These are phyloP conservation scores for Stropharia rugosoannulata DNA, from an alignment of 768 basidiomycete species.

Conservation along the genomic window DNA sequence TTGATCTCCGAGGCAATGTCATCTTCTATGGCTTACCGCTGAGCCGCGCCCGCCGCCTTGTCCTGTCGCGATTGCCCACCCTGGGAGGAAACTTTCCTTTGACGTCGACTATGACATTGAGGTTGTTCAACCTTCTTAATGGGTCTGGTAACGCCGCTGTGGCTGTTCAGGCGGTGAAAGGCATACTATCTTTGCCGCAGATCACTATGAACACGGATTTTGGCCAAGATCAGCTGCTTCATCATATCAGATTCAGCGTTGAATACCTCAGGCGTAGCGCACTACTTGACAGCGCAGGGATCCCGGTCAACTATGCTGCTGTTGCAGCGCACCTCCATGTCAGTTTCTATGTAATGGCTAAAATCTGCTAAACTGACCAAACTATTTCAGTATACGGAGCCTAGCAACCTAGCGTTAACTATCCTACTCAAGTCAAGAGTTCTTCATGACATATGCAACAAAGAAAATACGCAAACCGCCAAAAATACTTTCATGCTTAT, in stretches of 20 bases:
- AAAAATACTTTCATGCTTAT: slow-evolving; percentile 51
- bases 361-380: not conserved
- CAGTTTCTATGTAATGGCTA: slow-evolving; percentile 7
- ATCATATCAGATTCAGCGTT: slow-evolving; percentile 68
- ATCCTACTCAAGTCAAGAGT: slow-evolving; percentile 55
- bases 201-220: slow-evolving; percentile 56
- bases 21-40: slow-evolving; percentile 70
- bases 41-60: slow-evolving; percentile 61
- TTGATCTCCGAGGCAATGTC: slow-evolving; percentile 67
- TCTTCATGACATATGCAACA: slow-evolving; percentile 54
- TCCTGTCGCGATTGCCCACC: slow-evolving; percentile 61
- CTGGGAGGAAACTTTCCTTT: slow-evolving; percentile 66
- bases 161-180: slow-evolving; percentile 49
- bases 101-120: slow-evolving; percentile 62
- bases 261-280: slow-evolving; percentile 64
- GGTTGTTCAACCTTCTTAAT: slow-evolving; percentile 63
- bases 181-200: slow-evolving; percentile 55
- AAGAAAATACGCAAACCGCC: slow-evolving; percentile 36
- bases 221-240: slow-evolving; percentile 56
- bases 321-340: slow-evolving; percentile 54
- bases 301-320: slow-evolving; percentile 55
- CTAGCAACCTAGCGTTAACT: slow-evolving; percentile 67
- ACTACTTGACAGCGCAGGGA: slow-evolving; percentile 52
- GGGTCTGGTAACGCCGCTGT: slow-evolving; percentile 53
- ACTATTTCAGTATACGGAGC: slow-evolving; percentile 52